These are phyloP conservation scores for Zymoseptoria ardabiliae DNA, from an alignment of 2,329 filamentous ascomycete genomes.

Conservation along the genomic window DNA sequence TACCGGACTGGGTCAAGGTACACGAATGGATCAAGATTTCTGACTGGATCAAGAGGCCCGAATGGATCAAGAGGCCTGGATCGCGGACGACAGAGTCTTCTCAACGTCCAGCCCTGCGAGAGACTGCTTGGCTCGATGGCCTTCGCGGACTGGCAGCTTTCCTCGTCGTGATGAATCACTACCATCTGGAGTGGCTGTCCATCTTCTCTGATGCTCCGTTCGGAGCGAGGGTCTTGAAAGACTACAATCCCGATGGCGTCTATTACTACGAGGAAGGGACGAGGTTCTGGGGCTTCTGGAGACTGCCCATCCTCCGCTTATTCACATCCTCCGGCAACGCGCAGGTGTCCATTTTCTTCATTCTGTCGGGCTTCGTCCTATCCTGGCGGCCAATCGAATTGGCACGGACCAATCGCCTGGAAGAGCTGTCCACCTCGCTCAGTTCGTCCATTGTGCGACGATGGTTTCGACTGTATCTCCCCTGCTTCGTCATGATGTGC, in stretches of 20 bases:
- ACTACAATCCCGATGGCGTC: background rate
- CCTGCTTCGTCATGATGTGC: background rate
- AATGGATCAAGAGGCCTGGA: background rate
- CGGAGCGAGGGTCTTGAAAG: background rate
- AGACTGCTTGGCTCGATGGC: constrained; percentile 9
- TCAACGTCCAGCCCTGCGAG: background rate
- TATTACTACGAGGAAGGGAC: constrained; percentile 1
- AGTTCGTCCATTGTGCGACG: constrained; percentile 1
- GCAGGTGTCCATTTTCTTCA: constrained; percentile 7
- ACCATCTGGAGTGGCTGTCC: background rate
- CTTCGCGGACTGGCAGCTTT: constrained; percentile 7
- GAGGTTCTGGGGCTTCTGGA: constrained; percentile 1
- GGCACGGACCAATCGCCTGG: background rate
- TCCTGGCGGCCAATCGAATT: background rate
- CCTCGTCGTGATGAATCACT: constrained; percentile 6
- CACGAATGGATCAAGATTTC: background rate
- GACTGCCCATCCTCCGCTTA: constrained; percentile 7
- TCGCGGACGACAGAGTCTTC: background rate
- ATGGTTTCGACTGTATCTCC: constrained; percentile 6
- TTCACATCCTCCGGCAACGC: constrained; percentile 1
- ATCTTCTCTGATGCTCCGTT: constrained; percentile 1
- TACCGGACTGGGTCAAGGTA: background rate
- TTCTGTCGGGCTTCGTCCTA: constrained; percentile 7
- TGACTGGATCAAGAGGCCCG: background rate
- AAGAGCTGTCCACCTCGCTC: constrained; percentile 1